Evolutionary conservation across 352 stramenopile species (phyloP), one percentile per base, ranked within the genome.

Genomic region (Globisporangium radiosum): DNA sequence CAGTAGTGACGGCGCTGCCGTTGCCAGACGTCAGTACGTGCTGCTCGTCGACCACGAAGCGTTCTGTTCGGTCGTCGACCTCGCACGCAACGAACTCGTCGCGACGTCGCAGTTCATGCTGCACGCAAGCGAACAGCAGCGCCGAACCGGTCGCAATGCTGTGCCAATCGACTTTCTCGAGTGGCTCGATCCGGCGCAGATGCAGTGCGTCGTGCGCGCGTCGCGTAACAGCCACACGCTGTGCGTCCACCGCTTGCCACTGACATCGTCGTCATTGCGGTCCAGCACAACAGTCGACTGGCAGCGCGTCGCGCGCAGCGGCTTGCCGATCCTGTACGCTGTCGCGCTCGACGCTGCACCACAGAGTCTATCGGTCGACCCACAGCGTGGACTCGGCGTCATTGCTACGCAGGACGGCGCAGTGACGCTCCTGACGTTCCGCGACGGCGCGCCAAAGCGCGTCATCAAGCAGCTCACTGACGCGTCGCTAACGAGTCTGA

Each of bases 51-150:
- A 77, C 49, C 66, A 63, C 7, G 68, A 78, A 3, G 56, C 64
- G 7, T 81, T 77, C 38, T 84, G 68, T 62, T 76, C 67, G 49
- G 77, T 81, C 19, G 75, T 70, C 45, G 74, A 84, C 54, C 52
- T 81, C 14, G 52, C 62, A 3, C 43, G 39, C 14, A 43, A 52
- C 10, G 45, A 53, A 14, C 68, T 81, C 17, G 62, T 77, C 1
- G 65, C 68, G 9, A 78, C 74, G 0, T 75, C 70, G 7, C 69
- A 79, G 39, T 43, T 82, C 37, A 62, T 79, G 48, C 36, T 52
- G 14, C 17, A 53, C 60, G 40, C 66, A 59, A 44, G 45, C 55
- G 11, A 63, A 25, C 49, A 54, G 36, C 38, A 39, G 11, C 17
- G 53, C 47, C 51, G 37, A 9, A 42, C 11, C 25, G 39, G 39